Base-by-base conservation (phyloP, 306 rosid genomes). In the Fragaria ananassa region DNA sequence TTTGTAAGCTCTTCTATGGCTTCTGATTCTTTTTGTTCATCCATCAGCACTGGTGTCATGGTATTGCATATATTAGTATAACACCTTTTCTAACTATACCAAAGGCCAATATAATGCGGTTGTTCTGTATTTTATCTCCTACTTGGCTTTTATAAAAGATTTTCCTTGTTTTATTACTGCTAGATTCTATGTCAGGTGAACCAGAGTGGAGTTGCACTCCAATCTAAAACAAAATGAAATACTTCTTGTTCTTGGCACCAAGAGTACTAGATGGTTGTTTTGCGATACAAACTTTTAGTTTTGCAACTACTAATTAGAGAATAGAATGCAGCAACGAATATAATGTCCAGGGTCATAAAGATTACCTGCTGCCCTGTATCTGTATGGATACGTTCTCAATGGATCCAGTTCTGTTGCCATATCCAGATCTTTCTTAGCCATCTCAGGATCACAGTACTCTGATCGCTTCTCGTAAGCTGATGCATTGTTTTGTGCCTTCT, bases 331-430 rank as follows among this genome's bases (percentile, higher is more conserved):
- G 19, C 4, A 41, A 57, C 54, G 2, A 3, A 13, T 15, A 46
- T 31, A 15, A 51, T 15, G 25, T 46, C 51, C 41, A 70, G n/a
- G 74, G 6, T 62, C 51, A 51, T 10, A 62, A 70, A 23, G 25
- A 37, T 75, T 78, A 92, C 97, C 97, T 85, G 97, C 97, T 74
- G 97, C 97, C 83, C 96, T 85, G 76, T 87, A 90, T 90, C 93
- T 89, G 81, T 90, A 93, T 2, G 97, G 93, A 47, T 93, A 93
- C 4, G 96, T 85, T 80, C 96, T 90, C 56, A 90, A 76, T 23
- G 97, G 97, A 84, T 93, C 94, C 78, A 89, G 74, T 41, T 85
- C 82, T 27, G 91, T 87, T 73, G 93, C 90, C 57, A 78, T 70
- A 78, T 87, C 89, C 74, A 93, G 97, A 84, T 93, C 94, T 49